A percentile compares a stretch with the other conserved stretches of the same genome.
These are phyloP conservation scores for Aristolochia fimbriata DNA, from an alignment of 164 flowering plant species.

Conservation along the genomic window DNA sequence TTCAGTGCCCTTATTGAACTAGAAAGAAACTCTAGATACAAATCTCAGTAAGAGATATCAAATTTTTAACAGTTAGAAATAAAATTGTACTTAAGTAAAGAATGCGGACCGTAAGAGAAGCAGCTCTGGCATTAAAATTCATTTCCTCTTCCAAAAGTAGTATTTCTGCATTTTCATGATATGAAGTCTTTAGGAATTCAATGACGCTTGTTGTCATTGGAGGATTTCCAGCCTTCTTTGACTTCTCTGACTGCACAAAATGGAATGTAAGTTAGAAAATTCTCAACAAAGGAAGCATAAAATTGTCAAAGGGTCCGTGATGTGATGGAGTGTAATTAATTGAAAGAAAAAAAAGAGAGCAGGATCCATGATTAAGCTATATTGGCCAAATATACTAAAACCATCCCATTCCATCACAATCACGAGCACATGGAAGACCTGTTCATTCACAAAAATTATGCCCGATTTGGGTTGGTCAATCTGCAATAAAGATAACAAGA, in stretches of 20 bases:
- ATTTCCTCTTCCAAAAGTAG: conserved; percentile 76
- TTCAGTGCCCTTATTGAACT: no score
- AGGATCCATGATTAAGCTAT: no score
- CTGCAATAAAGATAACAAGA: conserved; percentile 43
- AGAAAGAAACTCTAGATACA: no score
- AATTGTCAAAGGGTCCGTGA: background rate
- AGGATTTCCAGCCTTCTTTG: conserved; percentile 72
- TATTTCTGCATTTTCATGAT: conserved; percentile 30
- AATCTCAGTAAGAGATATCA: no score
- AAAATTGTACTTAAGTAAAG: no score
- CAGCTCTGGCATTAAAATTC: conserved; percentile 72
- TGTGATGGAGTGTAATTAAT: no score
- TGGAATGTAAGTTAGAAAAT: background rate
- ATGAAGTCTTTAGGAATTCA: conserved; percentile 56
- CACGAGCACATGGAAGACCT: conserved; percentile 26
- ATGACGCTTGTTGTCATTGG: conserved; percentile 45
- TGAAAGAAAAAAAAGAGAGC: no score
- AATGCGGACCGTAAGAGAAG: conserved; percentile 60
- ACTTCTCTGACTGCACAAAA: conserved; percentile 77
- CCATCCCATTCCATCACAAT: no score
- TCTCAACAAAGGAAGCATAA: background rate
- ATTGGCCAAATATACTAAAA: no score
- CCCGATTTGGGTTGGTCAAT: conserved; percentile 60
- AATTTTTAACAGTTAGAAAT: no score
- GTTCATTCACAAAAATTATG: conserved; percentile 80